Conservation (phyloP, 2,329 filamentous ascomycete species). For the Albifimbria verrucaria region DNA sequence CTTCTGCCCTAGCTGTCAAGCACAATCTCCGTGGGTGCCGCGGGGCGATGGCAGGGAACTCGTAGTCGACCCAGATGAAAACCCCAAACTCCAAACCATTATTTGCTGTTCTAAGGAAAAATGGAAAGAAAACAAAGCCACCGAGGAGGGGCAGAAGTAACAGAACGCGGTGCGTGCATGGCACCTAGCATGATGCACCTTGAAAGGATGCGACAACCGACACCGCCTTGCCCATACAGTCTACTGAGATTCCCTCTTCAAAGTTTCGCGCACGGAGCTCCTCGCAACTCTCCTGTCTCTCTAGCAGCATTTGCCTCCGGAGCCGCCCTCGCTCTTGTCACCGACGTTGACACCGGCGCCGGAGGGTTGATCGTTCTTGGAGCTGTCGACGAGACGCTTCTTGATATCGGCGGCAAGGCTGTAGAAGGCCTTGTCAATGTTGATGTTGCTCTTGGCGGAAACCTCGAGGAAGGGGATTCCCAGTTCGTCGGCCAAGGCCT, state of each 20-base stretch:
- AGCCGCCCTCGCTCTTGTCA: conserved; percentile 52
- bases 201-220: not conserved
- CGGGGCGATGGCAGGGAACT: conserved; percentile 23
- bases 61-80: conserved; percentile 43
- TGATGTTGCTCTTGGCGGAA: conserved; percentile 98
- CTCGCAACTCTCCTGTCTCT: conserved; percentile 16
- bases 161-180: not conserved
- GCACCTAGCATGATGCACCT: not conserved
- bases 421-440: conserved; percentile 98
- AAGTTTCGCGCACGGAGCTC: conserved; percentile 3
- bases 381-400: conserved; percentile 92
- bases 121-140: conserved; percentile 7
- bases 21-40: not conserved
- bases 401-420: conserved; percentile 95
- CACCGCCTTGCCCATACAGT: not conserved
- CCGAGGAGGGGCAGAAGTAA: not conserved
- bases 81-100: conserved; percentile 45
- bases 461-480: conserved; percentile 98
- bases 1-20: not conserved
- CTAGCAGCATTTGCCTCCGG: conserved; percentile 77
- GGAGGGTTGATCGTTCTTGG: conserved; percentile 67
- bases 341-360: conserved; percentile 66
- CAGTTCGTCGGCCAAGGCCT: conserved; percentile 90
- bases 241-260: not conserved
- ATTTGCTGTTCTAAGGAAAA: conserved; percentile 35